phyloP scores from a whole-genome alignment of 1,139 yeast genomes.

The Pneumocystis carinii region DNA sequence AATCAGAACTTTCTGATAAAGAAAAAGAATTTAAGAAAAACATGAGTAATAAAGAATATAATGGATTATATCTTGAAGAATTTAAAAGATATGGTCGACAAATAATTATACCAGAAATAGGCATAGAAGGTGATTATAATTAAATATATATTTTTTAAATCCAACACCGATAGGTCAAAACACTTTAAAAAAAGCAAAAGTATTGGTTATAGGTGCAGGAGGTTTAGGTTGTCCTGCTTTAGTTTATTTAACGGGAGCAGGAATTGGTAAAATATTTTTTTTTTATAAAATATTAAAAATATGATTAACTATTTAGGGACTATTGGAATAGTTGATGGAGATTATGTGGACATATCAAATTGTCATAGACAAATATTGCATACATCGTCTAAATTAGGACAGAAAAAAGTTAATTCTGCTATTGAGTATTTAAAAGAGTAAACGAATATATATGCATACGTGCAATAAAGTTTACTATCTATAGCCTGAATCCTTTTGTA shows the following conservation, averaged over 20 bases:
- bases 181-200: slow-evolving; percentile 38
- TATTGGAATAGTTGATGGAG: slow-evolving; percentile 46
- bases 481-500: slow-evolving; percentile 51
- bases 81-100: slow-evolving; percentile 82
- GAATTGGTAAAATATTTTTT: slow-evolving; percentile 66
- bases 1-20: background rate
- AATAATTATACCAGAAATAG: slow-evolving; percentile 74
- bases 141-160: background rate
- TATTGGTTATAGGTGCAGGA: slow-evolving; percentile 87
- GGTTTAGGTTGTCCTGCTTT: slow-evolving; percentile 92
- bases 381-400: slow-evolving; percentile 48
- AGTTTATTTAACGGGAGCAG: slow-evolving; percentile 73
- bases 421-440: slow-evolving; percentile 31
- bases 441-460: slow-evolving; percentile 1
- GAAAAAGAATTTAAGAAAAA: background rate
- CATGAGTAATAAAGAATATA: background rate
- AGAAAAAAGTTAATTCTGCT: slow-evolving; percentile 68
- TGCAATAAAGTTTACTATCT: slow-evolving; percentile 3
- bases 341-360: slow-evolving; percentile 68
- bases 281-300: slow-evolving; percentile 20
- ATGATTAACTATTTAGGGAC: background rate
- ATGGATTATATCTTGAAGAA: slow-evolving; percentile 36
- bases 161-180: slow-evolving; percentile 34
- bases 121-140: slow-evolving; percentile 29
- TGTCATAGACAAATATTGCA: slow-evolving; percentile 83